These are phyloP conservation scores for Ramularia endophylla DNA, from an alignment of 2,329 filamentous ascomycete species.

Conservation along the genomic window DNA sequence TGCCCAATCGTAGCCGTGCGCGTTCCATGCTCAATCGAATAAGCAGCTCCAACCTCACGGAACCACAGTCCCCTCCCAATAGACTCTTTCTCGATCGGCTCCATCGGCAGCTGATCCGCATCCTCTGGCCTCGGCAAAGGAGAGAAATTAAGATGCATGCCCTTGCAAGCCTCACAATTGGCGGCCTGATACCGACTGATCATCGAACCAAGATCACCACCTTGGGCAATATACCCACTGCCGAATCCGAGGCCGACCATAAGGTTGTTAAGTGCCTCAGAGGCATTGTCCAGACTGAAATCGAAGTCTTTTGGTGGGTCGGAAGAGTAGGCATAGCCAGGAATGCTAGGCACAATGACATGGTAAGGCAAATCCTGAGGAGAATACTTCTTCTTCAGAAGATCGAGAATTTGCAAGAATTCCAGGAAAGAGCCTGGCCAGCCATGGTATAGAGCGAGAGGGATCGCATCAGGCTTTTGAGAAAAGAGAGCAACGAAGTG, in stretches of 20 bases:
- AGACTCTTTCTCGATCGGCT: constrained; percentile 34
- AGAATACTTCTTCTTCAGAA: constrained; percentile 40
- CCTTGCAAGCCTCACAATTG: constrained; percentile 11
- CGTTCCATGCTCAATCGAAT: constrained; percentile 48
- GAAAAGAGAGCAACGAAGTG: constrained; percentile 54
- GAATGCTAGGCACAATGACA: constrained; percentile 48
- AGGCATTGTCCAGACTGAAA: constrained; percentile 35
- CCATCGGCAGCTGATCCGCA: constrained; percentile 16
- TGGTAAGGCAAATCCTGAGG: constrained; percentile 50
- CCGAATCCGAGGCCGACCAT: constrained; percentile 51
- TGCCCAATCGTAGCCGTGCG: constrained; percentile 53
- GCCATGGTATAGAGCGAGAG: constrained; percentile 32
- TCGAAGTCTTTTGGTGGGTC: constrained; percentile 38
- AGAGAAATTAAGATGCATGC: constrained; percentile 23
- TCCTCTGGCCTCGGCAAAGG: constrained; percentile 21
- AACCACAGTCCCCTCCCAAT: constrained; percentile 38
- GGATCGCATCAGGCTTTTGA: constrained; percentile 34
- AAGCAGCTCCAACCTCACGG: constrained; percentile 40
- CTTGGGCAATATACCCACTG: constrained; percentile 51
- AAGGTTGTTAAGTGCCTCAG: constrained; percentile 43
- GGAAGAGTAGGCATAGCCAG: constrained; percentile 47
- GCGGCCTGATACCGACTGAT: constrained; percentile 35
- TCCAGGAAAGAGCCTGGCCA: constrained; percentile 36
- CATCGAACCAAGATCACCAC: constrained; percentile 48
- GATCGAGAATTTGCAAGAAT: constrained; percentile 27